Percentiles rank a stretch among this genome's conserved stretches.
phyloP scores from a whole-genome alignment of 1,284 basidiomycete species.

The Trichosporon sp. region DNA sequence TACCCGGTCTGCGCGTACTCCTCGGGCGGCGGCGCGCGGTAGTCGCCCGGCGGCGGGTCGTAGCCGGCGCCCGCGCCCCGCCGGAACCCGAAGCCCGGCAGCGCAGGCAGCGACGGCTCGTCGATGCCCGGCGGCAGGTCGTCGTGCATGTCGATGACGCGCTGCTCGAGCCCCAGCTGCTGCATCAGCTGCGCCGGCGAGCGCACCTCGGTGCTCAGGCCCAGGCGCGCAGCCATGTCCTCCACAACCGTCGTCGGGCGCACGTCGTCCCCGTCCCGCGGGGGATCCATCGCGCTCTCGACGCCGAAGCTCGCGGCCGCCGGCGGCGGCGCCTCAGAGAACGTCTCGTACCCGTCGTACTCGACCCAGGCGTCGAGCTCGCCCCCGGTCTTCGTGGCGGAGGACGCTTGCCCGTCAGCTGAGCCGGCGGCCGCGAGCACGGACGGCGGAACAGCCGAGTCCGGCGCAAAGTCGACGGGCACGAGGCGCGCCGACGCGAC shows the following conservation, averaged over 20 bases:
- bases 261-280: conserved; percentile 19
- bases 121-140: conserved; percentile 50
- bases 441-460: background rate
- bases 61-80: background rate
- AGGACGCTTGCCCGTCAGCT: too few relatives aligned
- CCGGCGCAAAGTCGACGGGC: conserved; percentile 23
- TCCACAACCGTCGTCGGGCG: conserved; percentile 24
- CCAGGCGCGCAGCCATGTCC: conserved; percentile 39
- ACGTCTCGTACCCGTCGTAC: conserved; percentile 51
- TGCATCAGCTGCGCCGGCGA: conserved; percentile 40
- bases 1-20: background rate
- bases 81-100: conserved; percentile 30
- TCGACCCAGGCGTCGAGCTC: conserved; percentile 45
- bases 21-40: background rate
- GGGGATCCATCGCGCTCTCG: conserved; percentile 46
- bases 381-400: conserved; percentile 10
- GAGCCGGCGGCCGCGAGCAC: too few relatives aligned
- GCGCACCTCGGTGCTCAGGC: conserved; percentile 16
- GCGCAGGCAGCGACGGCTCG: conserved; percentile 49
- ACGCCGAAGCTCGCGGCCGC: conserved; percentile 41
- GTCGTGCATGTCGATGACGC: conserved; percentile 48
- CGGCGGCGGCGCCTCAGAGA: conserved; percentile 46
- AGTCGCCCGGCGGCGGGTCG: background rate
- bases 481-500: conserved; percentile 28
- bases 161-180: conserved; percentile 45